These are phyloP conservation scores for Apostasia shenzhenica DNA, from an alignment of 106 monocot genomes.

Conservation along the genomic window DNA sequence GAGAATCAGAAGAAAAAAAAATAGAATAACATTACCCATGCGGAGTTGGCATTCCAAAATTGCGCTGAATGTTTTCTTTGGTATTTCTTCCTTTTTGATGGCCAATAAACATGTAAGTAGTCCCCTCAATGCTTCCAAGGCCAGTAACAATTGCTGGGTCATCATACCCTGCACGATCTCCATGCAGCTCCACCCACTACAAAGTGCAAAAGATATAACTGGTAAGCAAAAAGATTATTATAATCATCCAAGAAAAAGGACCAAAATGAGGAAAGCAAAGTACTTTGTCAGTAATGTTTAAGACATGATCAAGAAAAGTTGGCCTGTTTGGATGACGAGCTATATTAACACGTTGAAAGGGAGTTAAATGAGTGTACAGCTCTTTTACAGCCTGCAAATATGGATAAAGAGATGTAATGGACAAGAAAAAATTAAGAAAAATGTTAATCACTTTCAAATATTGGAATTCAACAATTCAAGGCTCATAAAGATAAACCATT, in stretches of 20 bases:
- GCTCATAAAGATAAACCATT: too few species aligned
- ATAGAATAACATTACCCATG: conserved; percentile 55
- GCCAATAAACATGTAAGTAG: conserved; percentile 82
- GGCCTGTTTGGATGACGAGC: conserved; percentile 91
- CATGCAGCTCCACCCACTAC: conserved; percentile 96
- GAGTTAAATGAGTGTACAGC: conserved; percentile 70
- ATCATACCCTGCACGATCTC: conserved; percentile 90
- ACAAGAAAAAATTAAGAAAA: neutral
- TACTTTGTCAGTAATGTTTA: conserved; percentile 87
- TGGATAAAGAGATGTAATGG: conserved; percentile 5
- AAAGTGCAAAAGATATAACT: conserved; percentile 2
- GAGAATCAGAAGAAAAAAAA: too few species aligned
- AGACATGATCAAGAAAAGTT: conserved; percentile 80
- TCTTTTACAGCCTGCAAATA: conserved; percentile 57
- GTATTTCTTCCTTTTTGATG: conserved; percentile 95
- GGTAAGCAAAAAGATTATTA: neutral
- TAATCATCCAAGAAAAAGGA: neutral
- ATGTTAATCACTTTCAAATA: neutral
- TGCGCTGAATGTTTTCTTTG: conserved; percentile 86
- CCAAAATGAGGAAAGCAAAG: neutral
- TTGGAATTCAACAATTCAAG: too few species aligned
- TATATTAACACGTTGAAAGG: conserved; percentile 69
- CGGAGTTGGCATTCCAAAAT: conserved; percentile 96
- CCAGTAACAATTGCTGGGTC: conserved; percentile 90
- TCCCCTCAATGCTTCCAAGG: conserved; percentile 74